phyloP scores from a whole-genome alignment of 495 filamentous ascomycete genomes.

The Clavariopsis aquatica region DNA sequence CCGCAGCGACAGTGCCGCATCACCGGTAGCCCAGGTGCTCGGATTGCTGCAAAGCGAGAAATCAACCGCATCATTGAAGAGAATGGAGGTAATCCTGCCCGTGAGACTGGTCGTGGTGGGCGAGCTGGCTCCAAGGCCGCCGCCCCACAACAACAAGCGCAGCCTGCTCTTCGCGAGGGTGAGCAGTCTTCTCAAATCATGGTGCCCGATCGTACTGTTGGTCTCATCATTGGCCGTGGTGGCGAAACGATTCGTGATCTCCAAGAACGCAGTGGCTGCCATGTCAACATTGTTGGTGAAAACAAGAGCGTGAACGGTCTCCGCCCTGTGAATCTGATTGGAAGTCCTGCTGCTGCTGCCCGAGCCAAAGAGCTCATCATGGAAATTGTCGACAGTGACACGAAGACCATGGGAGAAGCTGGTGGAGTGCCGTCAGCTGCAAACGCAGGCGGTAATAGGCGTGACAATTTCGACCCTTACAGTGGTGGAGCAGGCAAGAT shows the following conservation, averaged over 20 bases:
- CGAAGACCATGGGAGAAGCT: slow-evolving; percentile 53
- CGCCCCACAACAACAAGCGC: slow-evolving; percentile 37
- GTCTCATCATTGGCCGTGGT: slow-evolving; percentile 79
- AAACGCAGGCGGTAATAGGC: slow-evolving; percentile 27
- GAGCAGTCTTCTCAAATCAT: slow-evolving; percentile 80
- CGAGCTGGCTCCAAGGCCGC: slow-evolving; percentile 37
- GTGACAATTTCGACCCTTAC: slow-evolving; percentile 39
- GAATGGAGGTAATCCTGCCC: slow-evolving; percentile 62
- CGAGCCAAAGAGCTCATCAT: slow-evolving; percentile 76
- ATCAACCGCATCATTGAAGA: slow-evolving; percentile 82
- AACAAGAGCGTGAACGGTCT: slow-evolving; percentile 82
- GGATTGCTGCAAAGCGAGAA: slow-evolving; percentile 68
- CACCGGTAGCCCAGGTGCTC: slow-evolving; percentile 63
- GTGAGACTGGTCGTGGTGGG: slow-evolving; percentile 39
- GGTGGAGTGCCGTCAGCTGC: slow-evolving; percentile 30
- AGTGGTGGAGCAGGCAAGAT: slow-evolving; percentile 59
- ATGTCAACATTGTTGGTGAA: slow-evolving; percentile 86
- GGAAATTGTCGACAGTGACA: slow-evolving; percentile 86
- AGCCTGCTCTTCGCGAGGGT: slow-evolving; percentile 63
- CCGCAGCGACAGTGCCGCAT: slow-evolving; percentile 76
- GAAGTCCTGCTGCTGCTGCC: slow-evolving; percentile 62
- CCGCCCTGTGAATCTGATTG: slow-evolving; percentile 81
- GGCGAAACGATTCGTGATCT: slow-evolving; percentile 88
- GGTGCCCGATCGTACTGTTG: slow-evolving; percentile 86
- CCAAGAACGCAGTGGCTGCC: slow-evolving; percentile 79